phyloP scores from a whole-genome alignment of 2,329 filamentous ascomycete genomes.

The Eurotiales sp. region DNA sequence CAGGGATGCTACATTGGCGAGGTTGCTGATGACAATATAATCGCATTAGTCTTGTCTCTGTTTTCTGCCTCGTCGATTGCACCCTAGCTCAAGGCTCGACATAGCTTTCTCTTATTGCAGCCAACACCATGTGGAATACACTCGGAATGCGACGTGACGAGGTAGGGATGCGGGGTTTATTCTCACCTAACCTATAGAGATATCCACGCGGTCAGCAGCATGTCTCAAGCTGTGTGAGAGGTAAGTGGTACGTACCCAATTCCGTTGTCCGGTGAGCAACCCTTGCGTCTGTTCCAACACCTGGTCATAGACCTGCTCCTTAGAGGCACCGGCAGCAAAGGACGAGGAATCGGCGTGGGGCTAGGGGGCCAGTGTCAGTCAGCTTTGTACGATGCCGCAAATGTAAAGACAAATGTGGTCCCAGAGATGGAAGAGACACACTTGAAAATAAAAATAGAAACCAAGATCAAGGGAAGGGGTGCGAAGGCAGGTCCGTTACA shows the following conservation, averaged over 20 bases:
- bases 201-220: conserved; percentile 8
- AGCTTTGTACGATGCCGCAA: conserved; percentile 12
- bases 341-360: conserved; percentile 48
- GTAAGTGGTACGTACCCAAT: conserved; percentile 39
- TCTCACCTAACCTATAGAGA: conserved; percentile 30
- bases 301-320: conserved; percentile 42
- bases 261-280: conserved; percentile 41
- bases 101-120: not conserved
- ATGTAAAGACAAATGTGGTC: no score
- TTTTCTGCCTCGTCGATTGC: not conserved
- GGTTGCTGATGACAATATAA: conserved; percentile 32
- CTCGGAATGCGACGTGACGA: not conserved
- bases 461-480: not conserved
- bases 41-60: not conserved
- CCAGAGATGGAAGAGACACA: not conserved
- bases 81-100: no score
- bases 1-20: conserved; percentile 46
- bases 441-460: not conserved
- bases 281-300: conserved; percentile 37
- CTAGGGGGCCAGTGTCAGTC: conserved; percentile 26
- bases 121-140: not conserved
- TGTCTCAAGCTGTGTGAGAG: not conserved
- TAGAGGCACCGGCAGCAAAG: conserved; percentile 36
- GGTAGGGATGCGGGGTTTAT: not conserved
- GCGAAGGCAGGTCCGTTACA: not conserved